These are phyloP conservation scores for Amoebophrya sp. DNA, from an alignment of 169 alveolate species.

Conservation along the genomic window DNA sequence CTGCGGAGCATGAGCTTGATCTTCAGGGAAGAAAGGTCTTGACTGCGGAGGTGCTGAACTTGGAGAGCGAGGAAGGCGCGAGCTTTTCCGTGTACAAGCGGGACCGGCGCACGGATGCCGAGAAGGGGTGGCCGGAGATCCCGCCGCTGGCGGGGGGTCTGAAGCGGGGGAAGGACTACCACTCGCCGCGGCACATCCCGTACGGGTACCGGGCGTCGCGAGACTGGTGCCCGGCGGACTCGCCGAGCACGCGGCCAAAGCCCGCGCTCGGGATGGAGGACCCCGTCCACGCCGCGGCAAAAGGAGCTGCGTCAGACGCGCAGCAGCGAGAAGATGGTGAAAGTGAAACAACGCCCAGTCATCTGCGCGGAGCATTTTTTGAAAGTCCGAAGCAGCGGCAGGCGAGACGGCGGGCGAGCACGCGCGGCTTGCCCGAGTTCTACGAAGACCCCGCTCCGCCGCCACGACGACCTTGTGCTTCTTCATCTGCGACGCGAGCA, in stretches of 20 bases:
- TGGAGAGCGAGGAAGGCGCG: neutral
- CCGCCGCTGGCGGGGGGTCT: neutral
- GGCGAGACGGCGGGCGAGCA: no score
- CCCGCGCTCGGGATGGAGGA: neutral
- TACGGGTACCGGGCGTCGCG: neutral
- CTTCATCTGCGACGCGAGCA: no score
- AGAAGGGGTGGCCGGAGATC: neutral
- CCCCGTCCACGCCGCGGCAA: neutral
- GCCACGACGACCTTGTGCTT: no score
- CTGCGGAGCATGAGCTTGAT: neutral
- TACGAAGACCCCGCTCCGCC: no score
- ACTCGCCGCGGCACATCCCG: neutral
- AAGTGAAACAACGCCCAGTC: no score
- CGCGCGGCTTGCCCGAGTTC: no score
- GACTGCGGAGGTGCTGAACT: neutral
- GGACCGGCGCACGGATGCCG: neutral
- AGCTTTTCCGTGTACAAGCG: neutral
- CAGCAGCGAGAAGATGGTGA: neutral
- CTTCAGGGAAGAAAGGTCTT: neutral
- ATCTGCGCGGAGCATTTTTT: no score
- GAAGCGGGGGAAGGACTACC: neutral
- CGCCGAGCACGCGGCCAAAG: no score
- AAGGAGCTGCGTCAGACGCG: neutral
- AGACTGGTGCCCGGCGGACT: neutral
- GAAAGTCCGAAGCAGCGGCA: neutral